Evolutionary conservation across 164 flowering plant species (phyloP), one percentile per base, ranked within the genome.

Genomic region (Piper longum): DNA sequence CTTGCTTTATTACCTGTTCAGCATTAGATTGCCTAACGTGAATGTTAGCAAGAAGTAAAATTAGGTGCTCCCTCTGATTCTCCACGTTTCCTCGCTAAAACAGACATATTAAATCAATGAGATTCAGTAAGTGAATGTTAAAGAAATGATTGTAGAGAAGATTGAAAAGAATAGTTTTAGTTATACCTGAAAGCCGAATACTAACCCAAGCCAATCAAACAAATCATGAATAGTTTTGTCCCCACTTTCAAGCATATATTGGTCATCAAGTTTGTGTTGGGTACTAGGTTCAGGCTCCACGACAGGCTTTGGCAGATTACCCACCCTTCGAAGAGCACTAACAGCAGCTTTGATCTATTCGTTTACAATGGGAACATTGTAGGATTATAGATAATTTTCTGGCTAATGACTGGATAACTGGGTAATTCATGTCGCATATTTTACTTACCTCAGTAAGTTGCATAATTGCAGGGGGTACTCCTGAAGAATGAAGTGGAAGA

Each of bases 61-160:
- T 84, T 70, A 95, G 76, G 77, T 95, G 99, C 77, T 95, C 99
- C 76, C 96, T 82, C 80, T 95, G 99, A 72, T 95, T 95, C 51
- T 91, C 96, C 19, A 89, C 96, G 82, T 95, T 95, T 74, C 96
- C 97, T 85, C 85, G 83, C 99, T 95, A 76, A 71, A 80, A 57
- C 11, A 14, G 52, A 48, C 14, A 48, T 2, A 2, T 2, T 48
- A 26, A 36, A 41, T 18, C 26, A 5, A 16, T 2, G 6, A 19
- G 4, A 56, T 56, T 17, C 26, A 16, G 17, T 19, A 56, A n/a
- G 17, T 56, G 26, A n/a, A n/a, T 16, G 6, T n/a, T 16, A 19
- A 26, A 19, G 7, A 9, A 19, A 4, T 0, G 7, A 16, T n/a
- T 36, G 26, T 56, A 19, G 7, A 59, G 42, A 48, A 48, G 12